Evolutionary conservation across 2,329 filamentous ascomycete genomes (phyloP).

Genomic region (Penicillium griseofulvum): DNA sequence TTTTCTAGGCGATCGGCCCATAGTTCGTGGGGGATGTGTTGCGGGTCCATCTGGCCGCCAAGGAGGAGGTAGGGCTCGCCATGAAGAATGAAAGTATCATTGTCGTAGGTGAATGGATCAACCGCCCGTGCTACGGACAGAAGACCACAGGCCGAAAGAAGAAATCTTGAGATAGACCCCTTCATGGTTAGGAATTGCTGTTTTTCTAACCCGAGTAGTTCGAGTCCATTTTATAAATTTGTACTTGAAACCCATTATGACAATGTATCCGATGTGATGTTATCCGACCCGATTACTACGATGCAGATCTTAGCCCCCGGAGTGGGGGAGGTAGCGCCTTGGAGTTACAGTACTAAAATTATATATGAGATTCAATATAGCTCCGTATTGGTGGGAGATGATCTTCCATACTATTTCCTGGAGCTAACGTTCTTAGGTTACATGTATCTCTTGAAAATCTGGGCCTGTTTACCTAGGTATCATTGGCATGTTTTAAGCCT

Average conservation of each 20-base stretch:
- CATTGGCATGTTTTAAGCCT: too few relatives aligned
- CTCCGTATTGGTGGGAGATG: not conserved
- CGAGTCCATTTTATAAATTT: not conserved
- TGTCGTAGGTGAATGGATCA: not conserved
- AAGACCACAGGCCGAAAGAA: not conserved
- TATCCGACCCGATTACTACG: not conserved
- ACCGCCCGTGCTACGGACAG: not conserved
- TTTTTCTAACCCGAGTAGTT: not conserved
- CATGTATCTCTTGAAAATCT: not conserved
- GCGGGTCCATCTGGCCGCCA: slow-evolving; percentile 26
- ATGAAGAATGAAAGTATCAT: not conserved
- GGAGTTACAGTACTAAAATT: not conserved
- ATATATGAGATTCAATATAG: not conserved
- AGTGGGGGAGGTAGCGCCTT: not conserved
- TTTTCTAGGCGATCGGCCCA: slow-evolving; percentile 49
- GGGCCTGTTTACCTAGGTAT: too few relatives aligned
- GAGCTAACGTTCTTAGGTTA: not conserved
- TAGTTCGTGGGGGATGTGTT: slow-evolving; percentile 49
- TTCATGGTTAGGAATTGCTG: not conserved
- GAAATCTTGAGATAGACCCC: not conserved
- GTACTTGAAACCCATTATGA: too few relatives aligned
- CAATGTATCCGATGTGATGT: not conserved
- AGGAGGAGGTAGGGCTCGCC: slow-evolving; percentile 13
- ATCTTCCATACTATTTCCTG: not conserved
- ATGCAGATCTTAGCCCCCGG: not conserved